Evolutionary conservation across 225 moss, liverwort and hornwort genomes (phyloP), one percentile per base, ranked within the genome.

Genomic region (Pleurozium schreberi): DNA sequence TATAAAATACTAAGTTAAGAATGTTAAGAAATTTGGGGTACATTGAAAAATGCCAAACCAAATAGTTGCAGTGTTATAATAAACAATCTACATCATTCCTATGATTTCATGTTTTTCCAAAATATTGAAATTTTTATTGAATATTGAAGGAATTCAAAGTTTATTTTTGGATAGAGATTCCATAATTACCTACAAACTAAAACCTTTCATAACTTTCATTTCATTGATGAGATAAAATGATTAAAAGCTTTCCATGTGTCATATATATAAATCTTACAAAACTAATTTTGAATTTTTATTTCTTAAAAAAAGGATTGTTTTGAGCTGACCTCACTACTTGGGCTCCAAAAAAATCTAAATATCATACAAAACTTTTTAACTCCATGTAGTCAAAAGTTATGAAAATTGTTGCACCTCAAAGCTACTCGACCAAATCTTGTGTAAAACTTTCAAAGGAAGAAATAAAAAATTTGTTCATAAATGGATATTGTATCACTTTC

Each of bases 311-410:
- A 1, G 20, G 20, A 67, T 67, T 20, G 5, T 67, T 21, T 66
- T 66, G n/a, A 3, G 20, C 0, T 38, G 0, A 6, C 20, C 5
- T 20, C 10, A 38, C 1, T 66, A 3, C 1, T 10, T 3, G 3
- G 1, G 38, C 20, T 66, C 11, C 5, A 66, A 66, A 36, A 10
- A 6, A 19, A 66, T 36, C 66, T 66, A 19, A 11, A 66, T 38
- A 36, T 19, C 1, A 66, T 66, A 38, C 9, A 66, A 36, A 36
- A 65, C 6, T 19, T 66, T 66, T 36, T 18, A 66, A 38, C n/a
- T n/a, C 38, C 11, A 66, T 20, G 1, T 19, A 66, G 3, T 66
- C 66, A 66, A 66, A 66, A 66, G 38, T 66, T 38, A 11, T 66
- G 38, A 38, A 65, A 20, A 13, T 20, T 36, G 3, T 11, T 67